Evolutionary conservation across 768 basidiomycete genomes (phyloP).

Genomic region (Podaxis sp.): DNA sequence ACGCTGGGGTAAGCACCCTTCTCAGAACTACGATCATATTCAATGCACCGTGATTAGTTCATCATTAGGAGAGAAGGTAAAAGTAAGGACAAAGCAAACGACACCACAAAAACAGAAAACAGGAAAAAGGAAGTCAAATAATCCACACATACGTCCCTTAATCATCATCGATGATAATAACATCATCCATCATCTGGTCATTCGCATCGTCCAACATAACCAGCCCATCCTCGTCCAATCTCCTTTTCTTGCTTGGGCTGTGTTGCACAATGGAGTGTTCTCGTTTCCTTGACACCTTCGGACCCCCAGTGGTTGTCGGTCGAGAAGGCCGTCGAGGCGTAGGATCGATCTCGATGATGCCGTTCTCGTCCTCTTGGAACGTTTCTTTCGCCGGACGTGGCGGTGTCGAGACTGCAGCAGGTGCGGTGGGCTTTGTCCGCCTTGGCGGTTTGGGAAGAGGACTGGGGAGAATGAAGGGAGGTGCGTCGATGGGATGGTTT

Average conservation of each 20-base stretch:
- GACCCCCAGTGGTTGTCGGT: not conserved
- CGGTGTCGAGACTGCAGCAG: conserved; percentile 39
- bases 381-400: conserved; percentile 26
- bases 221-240: conserved; percentile 73
- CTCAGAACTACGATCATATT: too few species aligned
- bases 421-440: conserved; percentile 36
- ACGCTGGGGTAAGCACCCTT: too few species aligned
- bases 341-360: conserved; percentile 53
- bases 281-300: conserved; percentile 20
- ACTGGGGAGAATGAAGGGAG: conserved; percentile 61
- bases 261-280: conserved; percentile 18
- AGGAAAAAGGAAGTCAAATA: not conserved
- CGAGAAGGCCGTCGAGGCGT: conserved; percentile 43
- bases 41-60: conserved; percentile 17
- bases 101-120: not conserved
- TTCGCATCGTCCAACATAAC: conserved; percentile 60
- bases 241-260: conserved; percentile 64
- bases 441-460: conserved; percentile 58
- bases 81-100: not conserved
- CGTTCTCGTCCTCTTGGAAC: conserved; percentile 49
- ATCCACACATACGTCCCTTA: not conserved
- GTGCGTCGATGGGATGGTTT: conserved; percentile 49
- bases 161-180: conserved; percentile 28
- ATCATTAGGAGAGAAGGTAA: not conserved
- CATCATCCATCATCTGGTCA: conserved; percentile 46